Evolutionary conservation across 2,329 filamentous ascomycete genomes (phyloP), one percentile per base, ranked within the genome.

Genomic region (Trichoderma pleuroti): DNA sequence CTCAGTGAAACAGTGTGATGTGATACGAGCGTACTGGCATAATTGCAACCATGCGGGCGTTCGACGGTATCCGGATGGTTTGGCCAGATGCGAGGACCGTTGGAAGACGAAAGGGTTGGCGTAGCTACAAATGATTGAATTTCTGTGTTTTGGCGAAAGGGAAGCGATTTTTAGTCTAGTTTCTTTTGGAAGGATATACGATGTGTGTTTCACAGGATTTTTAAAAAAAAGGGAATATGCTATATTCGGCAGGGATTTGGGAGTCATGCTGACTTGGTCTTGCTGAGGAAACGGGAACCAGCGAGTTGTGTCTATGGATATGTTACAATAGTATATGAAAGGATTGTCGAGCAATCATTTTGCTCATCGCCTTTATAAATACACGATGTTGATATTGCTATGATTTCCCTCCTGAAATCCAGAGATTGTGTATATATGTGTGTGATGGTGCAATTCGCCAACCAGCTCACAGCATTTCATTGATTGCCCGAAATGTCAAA

Each of bases 31-130:
- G 0, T 83, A 83, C 67, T 83, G 81, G 82, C 75, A 72, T 21
- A 80, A 80, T 52, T 83, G 81, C 70, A 77, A 75, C 30, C 72
- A 74, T n/a, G 77, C 76, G 5, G 80, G 80, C 14, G 78, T 83
- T 34, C 80, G 80, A 18, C 77, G 81, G 12, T 83, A 83, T 24
- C 73, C 70, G 16, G 74, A 74, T 2, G 76, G 71, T 5, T 59
- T 74, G 64, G 74, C 75, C 6, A 75, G 76, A 54, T 82, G 79
- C n/a, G 79, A 82, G 68, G 75, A 77, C 59, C 73, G 68, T 36
- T 81, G 81, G 81, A 76, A 74, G 49, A 67, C 65, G 21, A 77
- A 71, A 32, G 76, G 76, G 14, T 26, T 71, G 32, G 63, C 34
- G 6, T 69, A 46, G 16, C 6, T 21, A 7, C 11, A 34, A 18